These are phyloP conservation scores for Fusarium sp. DNA, from an alignment of 2,329 filamentous ascomycete genomes.

Conservation along the genomic window DNA sequence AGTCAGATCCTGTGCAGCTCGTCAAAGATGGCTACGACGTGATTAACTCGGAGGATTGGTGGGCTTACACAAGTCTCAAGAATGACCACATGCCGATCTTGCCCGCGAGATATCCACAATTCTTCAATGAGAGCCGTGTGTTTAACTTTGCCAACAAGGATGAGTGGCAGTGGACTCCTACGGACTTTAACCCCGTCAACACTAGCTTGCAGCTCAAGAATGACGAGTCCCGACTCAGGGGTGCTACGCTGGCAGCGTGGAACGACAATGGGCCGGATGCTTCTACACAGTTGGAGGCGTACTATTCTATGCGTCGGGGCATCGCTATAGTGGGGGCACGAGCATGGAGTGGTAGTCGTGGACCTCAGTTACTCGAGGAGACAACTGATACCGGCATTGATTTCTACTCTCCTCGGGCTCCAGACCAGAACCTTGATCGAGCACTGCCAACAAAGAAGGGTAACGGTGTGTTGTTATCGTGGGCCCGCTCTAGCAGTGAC, in stretches of 20 bases:
- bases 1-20: constrained; percentile 16
- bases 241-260: constrained; percentile 18
- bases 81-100: constrained; percentile 33
- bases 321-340: constrained; percentile 25
- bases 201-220: constrained; percentile 8
- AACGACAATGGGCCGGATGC: constrained; percentile 27
- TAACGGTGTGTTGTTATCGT: neutral
- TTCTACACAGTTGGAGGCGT: constrained; percentile 21
- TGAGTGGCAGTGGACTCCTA: constrained; percentile 25
- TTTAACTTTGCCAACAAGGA: constrained; percentile 9
- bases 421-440: constrained; percentile 20
- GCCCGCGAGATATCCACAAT: constrained; percentile 22
- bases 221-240: neutral
- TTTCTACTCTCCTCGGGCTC: constrained; percentile 18
- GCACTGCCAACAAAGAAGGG: fast-evolving
- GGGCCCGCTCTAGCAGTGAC: constrained; percentile 1
- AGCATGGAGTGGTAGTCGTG: constrained; percentile 22
- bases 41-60: constrained; percentile 35
- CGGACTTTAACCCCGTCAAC: constrained; percentile 22
- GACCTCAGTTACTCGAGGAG: neutral
- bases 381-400: constrained; percentile 6
- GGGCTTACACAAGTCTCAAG: constrained; percentile 30
- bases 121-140: constrained; percentile 24
- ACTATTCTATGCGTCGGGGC: constrained; percentile 30
- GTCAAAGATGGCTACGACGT: constrained; percentile 19